A percentile compares a stretch with the other conserved stretches of the same genome.
These are phyloP conservation scores for Pseudomassariella vexata DNA, from an alignment of 2,329 filamentous ascomycete genomes.

Conservation along the genomic window DNA sequence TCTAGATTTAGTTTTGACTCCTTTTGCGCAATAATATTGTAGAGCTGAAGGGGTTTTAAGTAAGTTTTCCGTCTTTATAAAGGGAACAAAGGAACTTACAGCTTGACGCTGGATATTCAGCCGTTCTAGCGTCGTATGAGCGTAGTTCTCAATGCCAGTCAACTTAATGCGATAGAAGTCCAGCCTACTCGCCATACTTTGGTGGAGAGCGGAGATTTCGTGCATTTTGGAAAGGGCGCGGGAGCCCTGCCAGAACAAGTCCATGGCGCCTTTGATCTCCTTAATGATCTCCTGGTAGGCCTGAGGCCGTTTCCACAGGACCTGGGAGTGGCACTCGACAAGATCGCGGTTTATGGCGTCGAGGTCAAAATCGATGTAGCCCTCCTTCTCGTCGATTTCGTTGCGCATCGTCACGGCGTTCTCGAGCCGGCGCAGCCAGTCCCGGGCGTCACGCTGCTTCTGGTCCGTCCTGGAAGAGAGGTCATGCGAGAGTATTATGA, in stretches of 20 bases:
- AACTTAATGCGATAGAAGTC: conserved; percentile 58
- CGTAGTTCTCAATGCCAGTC: conserved; percentile 57
- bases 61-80: no score
- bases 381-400: conserved; percentile 51
- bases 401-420: conserved; percentile 56
- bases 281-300: conserved; percentile 51
- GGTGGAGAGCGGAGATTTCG: conserved; percentile 32
- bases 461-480: conserved; percentile 50
- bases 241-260: conserved; percentile 27
- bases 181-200: conserved; percentile 45
- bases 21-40: conserved; percentile 61
- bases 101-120: conserved; percentile 57
- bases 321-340: conserved; percentile 58
- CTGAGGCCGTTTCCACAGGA: conserved; percentile 58
- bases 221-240: neutral
- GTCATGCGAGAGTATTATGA: conserved; percentile 54
- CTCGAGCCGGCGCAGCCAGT: conserved; percentile 56
- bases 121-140: conserved; percentile 55
- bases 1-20: conserved; percentile 61
- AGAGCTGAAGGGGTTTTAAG: conserved; percentile 41
- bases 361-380: conserved; percentile 49
- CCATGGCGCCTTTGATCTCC: conserved; percentile 44
- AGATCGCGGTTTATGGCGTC: conserved; percentile 56
- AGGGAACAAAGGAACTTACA: conserved; percentile 32
- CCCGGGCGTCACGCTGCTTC: conserved; percentile 57